These are phyloP conservation scores for Trichosporon sp. DNA, from an alignment of 1,284 basidiomycete species.

Conservation along the genomic window DNA sequence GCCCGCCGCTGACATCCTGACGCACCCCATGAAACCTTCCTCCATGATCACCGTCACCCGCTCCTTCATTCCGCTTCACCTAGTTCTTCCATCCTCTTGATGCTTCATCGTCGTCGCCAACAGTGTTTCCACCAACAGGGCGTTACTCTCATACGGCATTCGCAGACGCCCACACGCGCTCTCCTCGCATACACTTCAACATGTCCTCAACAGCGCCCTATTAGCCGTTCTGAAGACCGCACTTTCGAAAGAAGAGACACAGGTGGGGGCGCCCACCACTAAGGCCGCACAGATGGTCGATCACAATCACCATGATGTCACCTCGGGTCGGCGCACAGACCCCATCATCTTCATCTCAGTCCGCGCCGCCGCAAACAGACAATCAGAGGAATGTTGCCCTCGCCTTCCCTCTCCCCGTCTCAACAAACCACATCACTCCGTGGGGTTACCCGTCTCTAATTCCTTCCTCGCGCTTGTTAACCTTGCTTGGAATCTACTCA, in stretches of 20 bases:
- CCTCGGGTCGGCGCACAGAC: neutral
- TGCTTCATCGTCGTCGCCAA: neutral
- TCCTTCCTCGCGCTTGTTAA: neutral
- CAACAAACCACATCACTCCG: neutral
- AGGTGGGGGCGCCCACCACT: neutral
- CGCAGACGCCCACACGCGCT: neutral
- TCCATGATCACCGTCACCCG: neutral
- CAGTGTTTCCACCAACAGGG: neutral
- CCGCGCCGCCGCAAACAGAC: neutral
- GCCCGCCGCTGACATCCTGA: conserved; percentile 1
- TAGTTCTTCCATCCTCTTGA: neutral
- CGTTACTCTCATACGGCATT: neutral
- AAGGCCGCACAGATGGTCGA: neutral
- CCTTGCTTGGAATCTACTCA: neutral
- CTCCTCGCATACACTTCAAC: neutral
- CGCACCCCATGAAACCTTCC: neutral
- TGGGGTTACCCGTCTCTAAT: neutral
- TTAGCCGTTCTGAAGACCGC: neutral
- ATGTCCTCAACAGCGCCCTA: neutral
- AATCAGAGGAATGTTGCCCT: neutral
- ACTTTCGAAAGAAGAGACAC: neutral
- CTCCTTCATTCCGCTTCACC: neutral
- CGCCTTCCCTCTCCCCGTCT: neutral
- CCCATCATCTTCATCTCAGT: too few species aligned
- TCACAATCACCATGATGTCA: neutral